phyloP scores from a whole-genome alignment of 2,329 filamentous ascomycete genomes.

The Beauveria sp. region DNA sequence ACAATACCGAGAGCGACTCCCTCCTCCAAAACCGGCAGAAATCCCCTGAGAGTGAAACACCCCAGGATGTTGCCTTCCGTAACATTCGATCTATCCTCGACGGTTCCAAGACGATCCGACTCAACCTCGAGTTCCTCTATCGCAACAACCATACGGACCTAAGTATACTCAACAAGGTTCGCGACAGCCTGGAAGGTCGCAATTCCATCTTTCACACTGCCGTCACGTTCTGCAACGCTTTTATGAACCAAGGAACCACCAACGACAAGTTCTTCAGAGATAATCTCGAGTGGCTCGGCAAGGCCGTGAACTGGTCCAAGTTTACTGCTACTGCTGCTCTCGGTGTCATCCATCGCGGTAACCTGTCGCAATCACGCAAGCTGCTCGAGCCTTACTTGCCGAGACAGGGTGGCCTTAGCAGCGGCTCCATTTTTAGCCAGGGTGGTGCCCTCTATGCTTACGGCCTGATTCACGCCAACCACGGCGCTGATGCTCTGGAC shows the following conservation, averaged over 20 bases:
- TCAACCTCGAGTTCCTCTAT: slow-evolving; percentile 95
- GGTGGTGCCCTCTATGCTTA: slow-evolving; percentile 94
- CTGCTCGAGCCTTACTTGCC: slow-evolving; percentile 92
- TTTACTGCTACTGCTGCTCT: slow-evolving; percentile 95
- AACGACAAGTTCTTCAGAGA: slow-evolving; percentile 98
- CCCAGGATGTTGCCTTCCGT: slow-evolving; percentile 48
- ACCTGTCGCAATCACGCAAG: slow-evolving; percentile 87
- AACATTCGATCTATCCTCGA: slow-evolving; percentile 66
- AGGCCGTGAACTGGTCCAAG: slow-evolving; percentile 99
- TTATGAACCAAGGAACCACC: slow-evolving; percentile 98
- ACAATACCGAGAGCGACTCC: slow-evolving; percentile 37
- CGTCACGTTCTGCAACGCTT: slow-evolving; percentile 94
- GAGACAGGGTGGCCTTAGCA: slow-evolving; percentile 61
- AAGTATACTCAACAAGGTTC: slow-evolving; percentile 89
- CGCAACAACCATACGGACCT: slow-evolving; percentile 90
- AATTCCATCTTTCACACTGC: slow-evolving; percentile 99
- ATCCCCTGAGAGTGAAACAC: slow-evolving; percentile 45
- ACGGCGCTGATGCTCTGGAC: slow-evolving; percentile 80
- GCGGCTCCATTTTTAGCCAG: slow-evolving; percentile 89
- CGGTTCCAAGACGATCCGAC: slow-evolving; percentile 85
- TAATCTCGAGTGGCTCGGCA: slow-evolving; percentile 95
- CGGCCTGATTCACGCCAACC: slow-evolving; percentile 93
- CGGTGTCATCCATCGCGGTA: slow-evolving; percentile 93
- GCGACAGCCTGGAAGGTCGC: slow-evolving; percentile 87
- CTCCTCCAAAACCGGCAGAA: slow-evolving; percentile 43